Percentiles rank a stretch among this genome's conserved stretches.
Evolutionary conservation across 2,329 filamentous ascomycete species (phyloP).

Genomic region (Xylaria arbuscula): DNA sequence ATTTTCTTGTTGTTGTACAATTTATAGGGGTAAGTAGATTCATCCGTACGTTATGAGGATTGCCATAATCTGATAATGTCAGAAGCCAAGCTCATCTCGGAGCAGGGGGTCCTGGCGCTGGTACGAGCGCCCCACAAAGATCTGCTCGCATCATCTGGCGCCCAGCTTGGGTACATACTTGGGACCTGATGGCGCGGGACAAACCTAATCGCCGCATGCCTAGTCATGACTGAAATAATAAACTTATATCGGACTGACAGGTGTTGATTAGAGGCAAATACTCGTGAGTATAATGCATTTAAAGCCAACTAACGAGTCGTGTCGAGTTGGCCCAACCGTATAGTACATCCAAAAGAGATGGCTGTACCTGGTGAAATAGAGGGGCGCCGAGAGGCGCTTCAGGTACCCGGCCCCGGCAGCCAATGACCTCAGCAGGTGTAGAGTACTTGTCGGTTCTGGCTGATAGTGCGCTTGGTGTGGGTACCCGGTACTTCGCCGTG

Average conservation of each 20-base stretch:
- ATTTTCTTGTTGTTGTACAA: neutral
- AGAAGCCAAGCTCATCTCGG: conserved; percentile 1
- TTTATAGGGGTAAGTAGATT: neutral
- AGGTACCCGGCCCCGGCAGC: conserved; percentile 8
- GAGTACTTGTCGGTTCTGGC: neutral
- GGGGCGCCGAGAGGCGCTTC: conserved; percentile 15
- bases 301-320: conserved; percentile 3
- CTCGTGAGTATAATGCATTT: neutral
- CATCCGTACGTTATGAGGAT: conserved; percentile 15
- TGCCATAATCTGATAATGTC: conserved; percentile 25
- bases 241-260: neutral
- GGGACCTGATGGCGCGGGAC: neutral
- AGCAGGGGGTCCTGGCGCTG: conserved; percentile 13
- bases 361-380: neutral
- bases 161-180: neutral
- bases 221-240: conserved; percentile 7
- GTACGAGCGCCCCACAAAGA: conserved; percentile 22
- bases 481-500: conserved; percentile 18
- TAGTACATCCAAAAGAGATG: conserved; percentile 18
- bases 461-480: too few species aligned
- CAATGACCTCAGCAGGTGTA: conserved; percentile 2
- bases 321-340: neutral
- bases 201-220: neutral
- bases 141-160: conserved; percentile 28
- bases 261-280: neutral